phyloP scores from a whole-genome alignment of 2,329 filamentous ascomycete species.

The Corynespora cassiicola region DNA sequence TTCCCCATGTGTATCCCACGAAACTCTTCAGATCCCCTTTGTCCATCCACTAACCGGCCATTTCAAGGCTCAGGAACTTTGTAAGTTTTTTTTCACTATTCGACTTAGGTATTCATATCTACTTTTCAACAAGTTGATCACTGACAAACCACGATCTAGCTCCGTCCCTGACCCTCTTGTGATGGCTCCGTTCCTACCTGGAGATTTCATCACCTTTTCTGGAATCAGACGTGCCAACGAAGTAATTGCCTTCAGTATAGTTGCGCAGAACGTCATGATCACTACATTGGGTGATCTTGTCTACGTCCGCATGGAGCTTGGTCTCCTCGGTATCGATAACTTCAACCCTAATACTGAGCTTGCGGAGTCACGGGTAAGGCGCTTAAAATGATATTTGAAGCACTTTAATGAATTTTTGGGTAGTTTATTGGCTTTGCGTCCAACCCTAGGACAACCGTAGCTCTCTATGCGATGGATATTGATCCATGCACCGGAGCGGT shows the following conservation, averaged over 20 bases:
- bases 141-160: conserved; percentile 17
- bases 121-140: not conserved
- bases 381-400: not conserved
- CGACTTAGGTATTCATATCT: conserved; percentile 9
- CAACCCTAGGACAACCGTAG: conserved; percentile 29
- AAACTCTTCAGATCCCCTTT: conserved; percentile 37
- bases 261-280: conserved; percentile 42
- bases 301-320: conserved; percentile 47
- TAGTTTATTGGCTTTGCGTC: conserved; percentile 44
- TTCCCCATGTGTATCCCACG: conserved; percentile 59
- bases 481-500: conserved; percentile 45
- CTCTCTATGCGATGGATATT: conserved; percentile 42
- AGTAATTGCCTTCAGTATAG: conserved; percentile 41
- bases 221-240: conserved; percentile 35
- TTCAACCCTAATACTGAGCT: conserved; percentile 30
- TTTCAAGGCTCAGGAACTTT: conserved; percentile 10
- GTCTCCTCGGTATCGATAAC: conserved; percentile 42
- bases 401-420: no score
- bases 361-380: conserved; percentile 23
- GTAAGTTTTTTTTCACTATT: conserved; percentile 4
- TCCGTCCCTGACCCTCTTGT: conserved; percentile 31
- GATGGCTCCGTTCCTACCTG: conserved; percentile 44
- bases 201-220: conserved; percentile 44
- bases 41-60: conserved; percentile 39
- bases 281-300: conserved; percentile 29